Base-by-base conservation (phyloP, 2,329 filamentous ascomycete genomes). In the Cladosporium sp. region DNA sequence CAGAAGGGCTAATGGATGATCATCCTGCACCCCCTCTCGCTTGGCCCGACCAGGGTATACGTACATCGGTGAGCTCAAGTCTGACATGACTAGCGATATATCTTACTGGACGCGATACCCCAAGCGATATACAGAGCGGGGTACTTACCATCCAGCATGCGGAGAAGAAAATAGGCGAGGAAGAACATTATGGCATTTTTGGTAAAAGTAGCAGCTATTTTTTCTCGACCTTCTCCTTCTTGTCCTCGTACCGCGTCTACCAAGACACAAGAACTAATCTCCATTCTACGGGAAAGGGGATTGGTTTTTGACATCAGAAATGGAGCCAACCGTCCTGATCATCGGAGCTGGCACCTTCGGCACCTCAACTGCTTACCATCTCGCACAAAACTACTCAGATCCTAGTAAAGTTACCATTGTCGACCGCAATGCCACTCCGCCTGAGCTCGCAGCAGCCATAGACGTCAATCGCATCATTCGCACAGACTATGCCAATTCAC, bases 321-420 rank as follows among this genome's bases (percentile, higher is more conserved):
- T 34, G 30, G 30, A 34, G n/a, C 61, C 59, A 9, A 63, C 63
- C 9, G 56, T 67, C 11, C 59, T 66, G 17, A 65, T 67, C 15
- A 60, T 67, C 38, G 65, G 65, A 14, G 65, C 63, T n/a, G 65
- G 65, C 2, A 65, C 64, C 1, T 65, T 67, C 47, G 65, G 65
- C 14, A 65, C 64, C 8, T 67, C 64, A 3, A 65, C 61, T 3
- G 86, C 86, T n/a, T 83, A 85, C 60, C 80, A 87, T 61, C 78
- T 52, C 88, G 42, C 82, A 60, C 75, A 76, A 57, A 76, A 75
- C 59, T 78, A 82, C 64, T 77, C 80, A 17, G 69, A 73, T 42
- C 66, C 77, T 36, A 79, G 80, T 1, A 73, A 73, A 2, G 75
- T 88, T 55, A 84, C 79, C 1, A 70, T 88, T 2, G 74, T 88